Evolutionary conservation across 2,329 filamentous ascomycete genomes (phyloP), one percentile per base, ranked within the genome.

Genomic region (Lasiodiplodia hormozganensis): DNA sequence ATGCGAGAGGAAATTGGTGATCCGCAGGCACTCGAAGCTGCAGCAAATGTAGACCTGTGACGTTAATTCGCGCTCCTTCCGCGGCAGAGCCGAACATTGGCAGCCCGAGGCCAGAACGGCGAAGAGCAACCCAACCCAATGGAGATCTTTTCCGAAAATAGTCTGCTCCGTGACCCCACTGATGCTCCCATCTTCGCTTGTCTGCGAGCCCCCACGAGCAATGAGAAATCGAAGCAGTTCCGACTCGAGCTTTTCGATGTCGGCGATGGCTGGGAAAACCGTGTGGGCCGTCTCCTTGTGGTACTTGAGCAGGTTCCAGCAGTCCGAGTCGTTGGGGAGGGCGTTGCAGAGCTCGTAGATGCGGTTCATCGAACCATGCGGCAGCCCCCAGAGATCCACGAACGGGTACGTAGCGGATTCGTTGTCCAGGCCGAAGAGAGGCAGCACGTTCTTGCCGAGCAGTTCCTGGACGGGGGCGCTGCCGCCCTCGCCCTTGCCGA

Each of bases 21-120:
- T 87, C 21, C 88, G 85, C 31, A 89, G 80, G 72, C 87, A 89
- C 74, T 90, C 88, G 70, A 89, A 89, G 60, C 86, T 87, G 76
- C 88, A 90, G 77, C 88, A 90, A 4, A 89, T 83, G 75, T 89
- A 89, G 36, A 90, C 88, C 73, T 89, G 87, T 11, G 88, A 89
- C 7, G 87, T 89, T 72, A 89, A 76, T 72, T 89, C 87, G 70
- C 87, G 78, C 73, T 89, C 86, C 73, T 88, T 88, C 31, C 85
- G 82, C 3, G 85, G 83, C 58, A 88, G 76, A 47, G 84, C 83
- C 10, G 86, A 88, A 36, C 85, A 89, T 74, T 89, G 87, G 68
- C 86, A 87, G 23, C 88, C 88, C 28, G 86, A 88, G 5, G 87
- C 87, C n/a, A 90, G 79, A 3, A 88, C 85, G 10, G 88, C 87